Evolutionary conservation across 495 filamentous ascomycete genomes (phyloP), one percentile per base, ranked within the genome.

Genomic region (Xylaria curta): DNA sequence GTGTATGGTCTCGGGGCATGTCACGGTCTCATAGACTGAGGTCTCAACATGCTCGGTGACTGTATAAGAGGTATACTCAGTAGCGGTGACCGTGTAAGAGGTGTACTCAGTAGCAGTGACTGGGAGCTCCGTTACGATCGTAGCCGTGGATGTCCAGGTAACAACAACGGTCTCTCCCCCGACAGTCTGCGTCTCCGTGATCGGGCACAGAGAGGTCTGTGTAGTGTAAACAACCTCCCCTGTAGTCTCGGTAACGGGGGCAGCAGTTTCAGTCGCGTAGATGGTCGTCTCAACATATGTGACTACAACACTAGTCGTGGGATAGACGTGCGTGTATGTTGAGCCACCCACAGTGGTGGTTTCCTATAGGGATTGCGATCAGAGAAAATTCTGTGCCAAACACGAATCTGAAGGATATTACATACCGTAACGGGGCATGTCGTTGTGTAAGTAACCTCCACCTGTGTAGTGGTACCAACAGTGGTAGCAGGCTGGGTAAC

Each of bases 151-250:
- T 1, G 82, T 84, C 79, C 81, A 84, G 51, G 79, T 81, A 33
- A 83, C 78, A 33, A 81, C 77, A 7, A 84, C 78, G 8, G 82
- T 82, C 28, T 76, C 78, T 54, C 83, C 83, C 36, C 68, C 81
- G 13, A 84, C 54, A 2, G 82, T 81, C 74, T 79, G 81, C 62
- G 82, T 84, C 79, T 83, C 82, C n/a, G 79, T 82, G 17, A 83
- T 72, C 8, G 83, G 82, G 74, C 80, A 83, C 10, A 82, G 76
- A 54, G 76, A 76, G 38, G 82, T 84, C 56, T 82, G 68, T 33
- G 83, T 85, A 4, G 76, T 81, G 76, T 83, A 82, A 33, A 74
- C 78, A 31, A 74, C 74, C 24, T 66, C 70, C 26, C 75, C 75
- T 12, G 73, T 69, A 12, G 75, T 76, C 67, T 78, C 44, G 19